These are phyloP conservation scores for Trifolium subterraneum DNA, from an alignment of 306 rosid genomes.

Conservation along the genomic window DNA sequence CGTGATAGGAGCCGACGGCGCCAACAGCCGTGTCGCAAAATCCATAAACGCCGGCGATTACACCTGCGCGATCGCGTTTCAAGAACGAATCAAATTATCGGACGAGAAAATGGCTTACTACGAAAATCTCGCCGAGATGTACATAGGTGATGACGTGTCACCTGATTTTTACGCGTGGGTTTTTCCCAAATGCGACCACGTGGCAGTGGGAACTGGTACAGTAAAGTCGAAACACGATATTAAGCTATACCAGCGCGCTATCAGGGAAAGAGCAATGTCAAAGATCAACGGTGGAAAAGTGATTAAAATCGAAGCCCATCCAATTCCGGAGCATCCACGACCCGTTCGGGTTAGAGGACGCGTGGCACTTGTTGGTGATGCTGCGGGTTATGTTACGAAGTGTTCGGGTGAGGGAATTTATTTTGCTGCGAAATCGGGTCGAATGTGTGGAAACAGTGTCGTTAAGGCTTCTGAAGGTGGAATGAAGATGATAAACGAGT, in stretches of 20 bases:
- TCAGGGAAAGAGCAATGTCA: constrained; percentile 58
- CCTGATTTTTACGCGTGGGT: constrained; percentile 98
- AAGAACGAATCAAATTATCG: constrained; percentile 76
- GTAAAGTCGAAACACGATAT: constrained; percentile 68
- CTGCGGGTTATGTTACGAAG: constrained; percentile 86
- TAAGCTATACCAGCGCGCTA: constrained; percentile 66
- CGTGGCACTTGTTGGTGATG: constrained; percentile 89
- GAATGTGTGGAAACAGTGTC: constrained; percentile 74
- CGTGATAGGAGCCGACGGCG: constrained; percentile 88
- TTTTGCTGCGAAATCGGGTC: constrained; percentile 83
- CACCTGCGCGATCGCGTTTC: constrained; percentile 85
- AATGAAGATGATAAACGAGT: constrained; percentile 59
- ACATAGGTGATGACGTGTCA: constrained; percentile 81
- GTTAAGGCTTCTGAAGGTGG: constrained; percentile 83
- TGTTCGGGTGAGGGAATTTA: constrained; percentile 93
- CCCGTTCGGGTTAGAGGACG: constrained; percentile 68
- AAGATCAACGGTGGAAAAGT: constrained; percentile 80
- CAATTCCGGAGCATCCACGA: constrained; percentile 89
- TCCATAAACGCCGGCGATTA: constrained; percentile 76
- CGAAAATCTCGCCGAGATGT: constrained; percentile 83
- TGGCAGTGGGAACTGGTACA: constrained; percentile 96
- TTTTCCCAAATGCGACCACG: constrained; percentile 92
- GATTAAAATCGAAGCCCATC: constrained; percentile 89
- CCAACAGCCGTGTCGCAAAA: constrained; percentile 83
- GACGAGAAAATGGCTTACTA: constrained; percentile 83